Conservation (phyloP, 139 green algal species). For the Ettlia oleoabundans region DNA sequence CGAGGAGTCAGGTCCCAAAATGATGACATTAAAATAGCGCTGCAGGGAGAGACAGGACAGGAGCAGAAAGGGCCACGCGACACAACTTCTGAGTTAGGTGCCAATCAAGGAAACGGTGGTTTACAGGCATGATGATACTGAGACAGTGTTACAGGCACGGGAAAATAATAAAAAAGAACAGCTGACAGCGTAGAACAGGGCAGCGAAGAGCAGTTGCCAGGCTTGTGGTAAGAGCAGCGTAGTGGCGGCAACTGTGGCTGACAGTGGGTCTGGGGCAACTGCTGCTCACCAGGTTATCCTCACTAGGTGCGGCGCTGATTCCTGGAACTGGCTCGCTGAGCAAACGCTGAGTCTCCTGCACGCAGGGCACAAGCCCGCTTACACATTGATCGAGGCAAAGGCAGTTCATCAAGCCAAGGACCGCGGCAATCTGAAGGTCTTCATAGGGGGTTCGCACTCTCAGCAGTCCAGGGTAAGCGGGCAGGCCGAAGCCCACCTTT, state of each 20-base stretch:
- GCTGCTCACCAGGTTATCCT: conserved; percentile 88
- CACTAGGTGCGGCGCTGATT: conserved; percentile 93
- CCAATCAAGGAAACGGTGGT: no score
- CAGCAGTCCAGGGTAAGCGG: no score
- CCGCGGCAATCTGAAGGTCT: neutral
- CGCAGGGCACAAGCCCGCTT: neutral
- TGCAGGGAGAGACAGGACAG: neutral
- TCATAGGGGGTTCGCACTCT: no score
- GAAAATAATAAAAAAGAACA: no score
- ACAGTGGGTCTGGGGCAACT: neutral
- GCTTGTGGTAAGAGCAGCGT: no score
- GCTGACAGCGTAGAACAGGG: no score
- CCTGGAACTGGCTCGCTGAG: conserved; percentile 96
- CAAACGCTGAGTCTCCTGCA: conserved; percentile 96
- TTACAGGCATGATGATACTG: no score
- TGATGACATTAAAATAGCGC: conserved; percentile 99
- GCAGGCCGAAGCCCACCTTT: conserved; percentile 54
- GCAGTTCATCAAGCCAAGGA: neutral
- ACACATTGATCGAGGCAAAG: neutral
- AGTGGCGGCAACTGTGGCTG: no score
- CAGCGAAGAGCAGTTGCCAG: no score
- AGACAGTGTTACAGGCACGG: no score
- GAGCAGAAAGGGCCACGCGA: no score
- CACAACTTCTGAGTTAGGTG: no score
- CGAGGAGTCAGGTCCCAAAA: conserved; percentile 87